A percentile compares a stretch with the other conserved stretches of the same genome.
phyloP scores from a whole-genome alignment of 257 asterid genomes.

The Nicotiana knightiana region DNA sequence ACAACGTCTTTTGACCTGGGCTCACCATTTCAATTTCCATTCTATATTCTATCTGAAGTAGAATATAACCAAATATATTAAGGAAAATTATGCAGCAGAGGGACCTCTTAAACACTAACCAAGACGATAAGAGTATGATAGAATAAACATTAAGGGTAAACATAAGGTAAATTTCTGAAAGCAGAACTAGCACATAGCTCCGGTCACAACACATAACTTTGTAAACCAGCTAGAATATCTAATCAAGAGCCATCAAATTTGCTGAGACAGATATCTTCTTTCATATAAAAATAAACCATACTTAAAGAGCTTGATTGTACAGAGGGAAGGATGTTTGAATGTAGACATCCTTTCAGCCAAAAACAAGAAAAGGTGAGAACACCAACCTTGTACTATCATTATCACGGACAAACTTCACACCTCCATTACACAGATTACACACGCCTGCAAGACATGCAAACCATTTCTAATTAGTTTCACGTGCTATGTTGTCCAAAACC shows the following conservation, averaged over 20 bases:
- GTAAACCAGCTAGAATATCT: not conserved
- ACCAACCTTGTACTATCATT: constrained; percentile 62
- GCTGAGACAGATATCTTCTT: not conserved
- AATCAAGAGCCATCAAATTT: not conserved
- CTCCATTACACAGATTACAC: constrained; percentile 87
- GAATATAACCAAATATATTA: not conserved
- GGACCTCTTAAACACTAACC: not conserved
- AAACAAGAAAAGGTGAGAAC: not conserved
- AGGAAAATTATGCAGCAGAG: not conserved
- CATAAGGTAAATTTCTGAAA: not conserved
- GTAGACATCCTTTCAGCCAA: not conserved
- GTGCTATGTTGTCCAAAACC: not conserved
- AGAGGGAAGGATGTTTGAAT: not conserved
- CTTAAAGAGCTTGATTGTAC: not conserved
- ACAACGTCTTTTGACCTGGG: not conserved
- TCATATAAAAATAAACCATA: not conserved
- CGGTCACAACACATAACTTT: not conserved
- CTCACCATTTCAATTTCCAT: not conserved
- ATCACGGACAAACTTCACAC: constrained; percentile 78
- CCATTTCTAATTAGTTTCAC: not conserved
- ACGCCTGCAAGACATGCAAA: constrained; percentile 41
- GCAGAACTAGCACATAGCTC: not conserved
- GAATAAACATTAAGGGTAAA: not conserved
- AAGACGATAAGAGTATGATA: not conserved
- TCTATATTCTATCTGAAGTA: not conserved